These are phyloP conservation scores for Lichtheimia hyalospora DNA, from an alignment of 371 early-diverging fungal species.

Conservation along the genomic window DNA sequence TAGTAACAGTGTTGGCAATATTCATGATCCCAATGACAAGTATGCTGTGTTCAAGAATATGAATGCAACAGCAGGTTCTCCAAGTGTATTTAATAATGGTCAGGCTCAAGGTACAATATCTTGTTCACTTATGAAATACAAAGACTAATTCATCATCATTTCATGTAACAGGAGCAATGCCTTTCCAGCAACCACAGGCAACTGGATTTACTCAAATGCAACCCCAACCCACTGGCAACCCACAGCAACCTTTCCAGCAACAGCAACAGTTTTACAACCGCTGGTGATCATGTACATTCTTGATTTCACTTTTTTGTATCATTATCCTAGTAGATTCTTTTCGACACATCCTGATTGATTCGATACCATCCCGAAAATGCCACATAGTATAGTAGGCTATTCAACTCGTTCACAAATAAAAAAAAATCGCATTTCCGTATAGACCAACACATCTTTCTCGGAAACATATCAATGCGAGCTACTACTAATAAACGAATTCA, in stretches of 20 bases:
- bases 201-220: constrained; percentile 15
- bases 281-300: constrained; percentile 14
- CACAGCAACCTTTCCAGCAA: constrained; percentile 16
- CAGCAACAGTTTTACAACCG: constrained; percentile 25
- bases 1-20: constrained; percentile 1
- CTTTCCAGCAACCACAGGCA: constrained; percentile 17
- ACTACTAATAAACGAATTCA: too few relatives aligned
- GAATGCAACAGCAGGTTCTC: constrained; percentile 16
- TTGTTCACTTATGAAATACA: too few relatives aligned
- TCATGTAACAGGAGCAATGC: neutral
- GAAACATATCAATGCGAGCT: too few relatives aligned
- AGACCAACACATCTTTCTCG: too few relatives aligned
- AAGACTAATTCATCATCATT: too few relatives aligned
- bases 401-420: too few relatives aligned
- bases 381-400: too few relatives aligned
- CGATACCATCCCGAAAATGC: too few relatives aligned
- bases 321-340: too few relatives aligned
- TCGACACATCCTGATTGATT: too few relatives aligned
- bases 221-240: constrained; percentile 4
- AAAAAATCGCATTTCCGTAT: too few relatives aligned
- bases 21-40: constrained; percentile 32
- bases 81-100: constrained; percentile 37
- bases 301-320: neutral
- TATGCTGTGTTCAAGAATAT: constrained; percentile 45
- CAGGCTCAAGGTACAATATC: constrained; percentile 14